Conservation (phyloP, 805 yeast species). For the Wickerhamomyces bovis region DNA sequence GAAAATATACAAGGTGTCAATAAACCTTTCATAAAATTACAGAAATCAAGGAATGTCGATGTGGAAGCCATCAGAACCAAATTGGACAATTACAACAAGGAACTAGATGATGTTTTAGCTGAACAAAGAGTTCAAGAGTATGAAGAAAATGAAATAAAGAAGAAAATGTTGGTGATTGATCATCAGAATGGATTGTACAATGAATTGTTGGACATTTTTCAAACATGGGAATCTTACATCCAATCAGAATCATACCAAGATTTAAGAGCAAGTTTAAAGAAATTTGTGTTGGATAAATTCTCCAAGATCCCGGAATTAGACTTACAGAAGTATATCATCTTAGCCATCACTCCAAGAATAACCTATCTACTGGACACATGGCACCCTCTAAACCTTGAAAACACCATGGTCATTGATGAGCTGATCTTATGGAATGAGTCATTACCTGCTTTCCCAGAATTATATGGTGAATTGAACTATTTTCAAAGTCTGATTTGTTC, state of each 20-base stretch:
- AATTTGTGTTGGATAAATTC: background rate
- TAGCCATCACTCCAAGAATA: slow-evolving; percentile 20
- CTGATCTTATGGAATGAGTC: slow-evolving; percentile 25
- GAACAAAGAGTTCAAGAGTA: slow-evolving; percentile 9
- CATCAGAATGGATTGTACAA: background rate
- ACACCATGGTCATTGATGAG: slow-evolving; percentile 24
- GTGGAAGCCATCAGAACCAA: slow-evolving; percentile 9
- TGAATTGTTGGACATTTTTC: background rate
- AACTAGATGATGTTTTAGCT: slow-evolving; percentile 9
- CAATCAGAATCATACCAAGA: background rate
- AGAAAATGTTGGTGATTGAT: background rate
- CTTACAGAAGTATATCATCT: slow-evolving; percentile 13
- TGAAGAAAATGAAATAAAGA: slow-evolving; percentile 5
- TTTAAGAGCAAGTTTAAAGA: background rate
- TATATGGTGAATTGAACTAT: slow-evolving; percentile 14
- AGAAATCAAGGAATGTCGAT: slow-evolving; percentile 27
- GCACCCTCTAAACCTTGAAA: slow-evolving; percentile 31
- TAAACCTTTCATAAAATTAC: slow-evolving; percentile 31
- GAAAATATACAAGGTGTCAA: slow-evolving; percentile 23
- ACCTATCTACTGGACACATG: slow-evolving; percentile 20
- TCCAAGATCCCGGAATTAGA: background rate
- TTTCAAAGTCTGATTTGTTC: slow-evolving; percentile 32
- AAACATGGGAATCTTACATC: background rate
- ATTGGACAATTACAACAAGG: slow-evolving; percentile 13
- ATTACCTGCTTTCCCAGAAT: slow-evolving; percentile 4